These are phyloP conservation scores for Talaromyces sp. DNA, from an alignment of 2,329 filamentous ascomycete species.

Conservation along the genomic window DNA sequence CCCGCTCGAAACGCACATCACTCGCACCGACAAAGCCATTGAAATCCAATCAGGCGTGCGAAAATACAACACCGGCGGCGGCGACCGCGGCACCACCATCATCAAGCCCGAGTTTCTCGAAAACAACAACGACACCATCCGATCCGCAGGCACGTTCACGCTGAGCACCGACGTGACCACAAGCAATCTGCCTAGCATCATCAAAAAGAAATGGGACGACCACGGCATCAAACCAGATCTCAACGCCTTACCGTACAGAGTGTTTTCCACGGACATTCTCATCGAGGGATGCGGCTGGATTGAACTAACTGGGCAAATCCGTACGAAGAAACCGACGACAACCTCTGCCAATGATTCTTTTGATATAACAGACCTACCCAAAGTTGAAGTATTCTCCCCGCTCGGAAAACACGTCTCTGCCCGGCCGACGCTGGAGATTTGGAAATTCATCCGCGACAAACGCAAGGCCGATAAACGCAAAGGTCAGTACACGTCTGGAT, in stretches of 20 bases:
- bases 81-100: slow-evolving; percentile 56
- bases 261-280: slow-evolving; percentile 77
- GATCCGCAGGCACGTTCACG: slow-evolving; percentile 68
- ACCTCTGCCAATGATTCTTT: neutral
- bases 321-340: slow-evolving; percentile 36
- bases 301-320: slow-evolving; percentile 77
- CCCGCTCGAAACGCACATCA: slow-evolving; percentile 70
- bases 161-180: slow-evolving; percentile 81
- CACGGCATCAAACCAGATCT: slow-evolving; percentile 48
- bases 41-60: slow-evolving; percentile 64
- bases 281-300: slow-evolving; percentile 94
- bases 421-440: slow-evolving; percentile 30
- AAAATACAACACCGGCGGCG: slow-evolving; percentile 38
- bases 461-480: slow-evolving; percentile 27
- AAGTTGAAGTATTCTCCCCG: slow-evolving; percentile 80
- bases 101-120: slow-evolving; percentile 54
- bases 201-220: slow-evolving; percentile 60
- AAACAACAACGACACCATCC: slow-evolving; percentile 36
- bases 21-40: slow-evolving; percentile 73
- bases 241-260: slow-evolving; percentile 64
- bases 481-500: slow-evolving; percentile 7
- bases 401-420: slow-evolving; percentile 71
- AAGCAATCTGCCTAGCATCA: slow-evolving; percentile 68
- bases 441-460: slow-evolving; percentile 29
- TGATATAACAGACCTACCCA: slow-evolving; percentile 50